A percentile compares a stretch with the other conserved stretches of the same genome.
phyloP scores from a whole-genome alignment of 805 yeast genomes.

The Gaillardinia entomophila region DNA sequence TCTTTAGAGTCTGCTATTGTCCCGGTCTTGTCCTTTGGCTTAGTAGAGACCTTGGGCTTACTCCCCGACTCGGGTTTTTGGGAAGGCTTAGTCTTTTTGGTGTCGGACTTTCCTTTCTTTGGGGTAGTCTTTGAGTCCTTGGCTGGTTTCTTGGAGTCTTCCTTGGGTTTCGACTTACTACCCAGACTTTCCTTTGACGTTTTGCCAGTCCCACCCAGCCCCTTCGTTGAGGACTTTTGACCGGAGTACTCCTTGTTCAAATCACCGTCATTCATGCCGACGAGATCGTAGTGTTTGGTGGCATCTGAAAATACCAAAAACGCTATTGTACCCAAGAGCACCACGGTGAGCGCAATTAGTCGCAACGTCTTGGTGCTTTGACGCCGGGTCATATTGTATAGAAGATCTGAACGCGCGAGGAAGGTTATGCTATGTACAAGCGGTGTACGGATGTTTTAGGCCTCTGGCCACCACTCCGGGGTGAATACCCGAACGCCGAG shows the following conservation, averaged over 20 bases:
- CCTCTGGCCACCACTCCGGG: slow-evolving; percentile 77
- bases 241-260: too few species aligned
- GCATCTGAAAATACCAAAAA: slow-evolving; percentile 1
- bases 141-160: background rate
- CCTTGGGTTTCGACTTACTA: background rate
- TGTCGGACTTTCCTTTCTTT: too few species aligned
- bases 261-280: too few species aligned
- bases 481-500: slow-evolving; percentile 46
- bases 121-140: background rate
- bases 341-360: slow-evolving; percentile 1
- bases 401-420: background rate
- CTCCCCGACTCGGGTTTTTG: too few species aligned
- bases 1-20: background rate
- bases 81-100: too few species aligned
- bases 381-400: slow-evolving; percentile 2
- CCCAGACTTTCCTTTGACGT: background rate
- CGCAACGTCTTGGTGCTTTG: slow-evolving; percentile 3
- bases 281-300: background rate
- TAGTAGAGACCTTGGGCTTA: too few species aligned
- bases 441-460: slow-evolving; percentile 1
- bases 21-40: background rate
- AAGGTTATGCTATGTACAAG: background rate
- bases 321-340: slow-evolving; percentile 1
- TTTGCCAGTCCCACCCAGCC: background rate
- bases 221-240: background rate